phyloP scores from a whole-genome alignment of 805 yeast genomes.

The Saturnispora sanitii region DNA sequence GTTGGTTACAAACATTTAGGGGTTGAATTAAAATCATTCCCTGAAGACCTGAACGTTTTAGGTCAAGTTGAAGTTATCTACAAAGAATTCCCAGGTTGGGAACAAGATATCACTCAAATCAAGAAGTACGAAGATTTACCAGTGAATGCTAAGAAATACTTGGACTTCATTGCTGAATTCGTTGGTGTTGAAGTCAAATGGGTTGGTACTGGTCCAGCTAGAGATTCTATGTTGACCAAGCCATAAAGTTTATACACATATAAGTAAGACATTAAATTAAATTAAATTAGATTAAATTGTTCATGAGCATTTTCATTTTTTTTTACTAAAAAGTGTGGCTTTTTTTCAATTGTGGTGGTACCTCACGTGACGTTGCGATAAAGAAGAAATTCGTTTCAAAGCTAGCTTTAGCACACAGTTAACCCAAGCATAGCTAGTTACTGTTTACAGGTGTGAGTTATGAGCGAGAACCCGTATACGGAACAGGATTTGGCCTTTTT shows the following conservation, averaged over 20 bases:
- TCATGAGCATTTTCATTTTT: no score
- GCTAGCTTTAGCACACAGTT: background rate
- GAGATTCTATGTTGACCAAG: constrained; percentile 81
- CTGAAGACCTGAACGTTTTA: constrained; percentile 76
- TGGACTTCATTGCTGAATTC: constrained; percentile 77
- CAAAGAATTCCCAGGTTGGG: constrained; percentile 91
- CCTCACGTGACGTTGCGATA: background rate
- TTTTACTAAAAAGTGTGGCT: no score
- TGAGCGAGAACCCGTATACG: constrained; percentile 13
- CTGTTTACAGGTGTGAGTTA: background rate
- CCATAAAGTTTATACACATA: constrained; percentile 9
- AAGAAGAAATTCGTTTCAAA: background rate
- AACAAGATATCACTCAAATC: constrained; percentile 66
- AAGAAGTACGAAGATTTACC: constrained; percentile 73
- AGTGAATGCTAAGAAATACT: constrained; percentile 73
- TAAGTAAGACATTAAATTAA: background rate
- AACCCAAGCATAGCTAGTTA: background rate
- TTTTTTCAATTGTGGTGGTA: background rate
- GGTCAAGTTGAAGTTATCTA: constrained; percentile 91
- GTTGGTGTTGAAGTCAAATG: constrained; percentile 80
- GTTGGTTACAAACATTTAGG: constrained; percentile 77
- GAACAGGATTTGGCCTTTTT: constrained; percentile 47
- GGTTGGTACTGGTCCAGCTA: constrained; percentile 98
- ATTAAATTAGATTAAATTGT: background rate
- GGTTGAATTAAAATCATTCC: constrained; percentile 67